phyloP scores from a whole-genome alignment of 1,139 yeast species.

The Protomyces lactucae-debilis region DNA sequence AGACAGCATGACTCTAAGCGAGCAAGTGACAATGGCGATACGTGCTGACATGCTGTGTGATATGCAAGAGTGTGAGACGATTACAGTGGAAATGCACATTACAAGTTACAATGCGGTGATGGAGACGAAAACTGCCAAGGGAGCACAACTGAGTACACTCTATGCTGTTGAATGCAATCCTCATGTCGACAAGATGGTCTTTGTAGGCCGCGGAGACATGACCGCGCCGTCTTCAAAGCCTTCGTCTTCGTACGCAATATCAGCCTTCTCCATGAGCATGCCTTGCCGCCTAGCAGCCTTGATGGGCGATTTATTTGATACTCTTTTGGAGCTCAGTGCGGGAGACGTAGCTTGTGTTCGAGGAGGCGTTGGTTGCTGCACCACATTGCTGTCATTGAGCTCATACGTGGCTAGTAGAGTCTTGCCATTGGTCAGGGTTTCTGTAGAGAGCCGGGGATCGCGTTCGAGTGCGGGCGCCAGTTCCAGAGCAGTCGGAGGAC shows the following conservation, averaged over 20 bases:
- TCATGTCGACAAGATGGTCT: not conserved
- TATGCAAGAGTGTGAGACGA: too few species aligned
- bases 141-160: not conserved
- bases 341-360: not conserved
- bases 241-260: constrained; percentile 4
- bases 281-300: not conserved
- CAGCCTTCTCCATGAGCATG: not conserved
- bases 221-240: not conserved
- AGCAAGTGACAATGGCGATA: too few species aligned
- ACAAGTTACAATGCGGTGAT: not conserved
- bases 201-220: not conserved
- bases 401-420: constrained; percentile 1
- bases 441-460: not conserved
- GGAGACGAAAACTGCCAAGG: not conserved
- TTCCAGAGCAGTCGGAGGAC: not conserved
- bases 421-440: not conserved
- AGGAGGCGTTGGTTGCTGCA: not conserved
- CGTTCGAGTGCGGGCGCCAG: constrained; percentile 11
- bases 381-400: not conserved
- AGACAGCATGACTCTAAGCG: too few species aligned
- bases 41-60: too few species aligned
- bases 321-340: not conserved
- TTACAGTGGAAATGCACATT: not conserved
- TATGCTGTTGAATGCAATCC: not conserved
- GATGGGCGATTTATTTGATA: not conserved